phyloP scores from a whole-genome alignment of 345 rosid species.

The Orychophragmus violaceus region DNA sequence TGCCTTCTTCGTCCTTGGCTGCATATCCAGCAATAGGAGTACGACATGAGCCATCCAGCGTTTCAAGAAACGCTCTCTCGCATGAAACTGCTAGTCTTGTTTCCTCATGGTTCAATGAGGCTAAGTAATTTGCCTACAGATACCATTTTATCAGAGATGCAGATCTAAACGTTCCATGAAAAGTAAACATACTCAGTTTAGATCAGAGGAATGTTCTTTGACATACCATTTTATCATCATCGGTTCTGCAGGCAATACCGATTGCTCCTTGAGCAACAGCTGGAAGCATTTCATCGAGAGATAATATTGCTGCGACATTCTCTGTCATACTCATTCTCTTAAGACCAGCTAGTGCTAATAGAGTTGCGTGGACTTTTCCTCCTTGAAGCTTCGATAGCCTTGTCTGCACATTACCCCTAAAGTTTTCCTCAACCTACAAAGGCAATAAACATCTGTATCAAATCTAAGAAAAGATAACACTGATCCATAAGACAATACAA shows the following conservation, averaged over 20 bases:
- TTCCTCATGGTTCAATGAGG: constrained; percentile 87
- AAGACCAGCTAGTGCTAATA: constrained; percentile 94
- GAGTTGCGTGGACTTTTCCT: constrained; percentile 81
- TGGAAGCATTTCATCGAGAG: constrained; percentile 93
- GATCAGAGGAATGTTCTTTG: not conserved
- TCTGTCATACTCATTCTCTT: constrained; percentile 88
- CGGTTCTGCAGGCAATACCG: constrained; percentile 86
- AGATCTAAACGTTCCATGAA: not conserved
- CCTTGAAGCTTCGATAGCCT: constrained; percentile 79
- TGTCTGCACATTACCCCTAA: constrained; percentile 95
- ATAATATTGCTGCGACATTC: constrained; percentile 64
- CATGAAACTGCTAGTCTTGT: constrained; percentile 87
- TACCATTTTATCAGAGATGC: not conserved
- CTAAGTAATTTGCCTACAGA: constrained; percentile 62
- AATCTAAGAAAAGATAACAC: not conserved
- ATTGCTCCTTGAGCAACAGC: constrained; percentile 99
- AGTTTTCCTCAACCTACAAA: constrained; percentile 78
- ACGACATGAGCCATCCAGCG: constrained; percentile 93
- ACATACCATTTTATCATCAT: constrained; percentile 80
- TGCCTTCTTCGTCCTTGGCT: constrained; percentile 58
- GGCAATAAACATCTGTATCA: not conserved
- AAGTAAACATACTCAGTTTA: not conserved
- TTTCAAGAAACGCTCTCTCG: constrained; percentile 81
- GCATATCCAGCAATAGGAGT: constrained; percentile 99
- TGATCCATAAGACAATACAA: not conserved